Evolutionary conservation across 768 basidiomycete species (phyloP).

Genomic region (Rhizopogon sp.): DNA sequence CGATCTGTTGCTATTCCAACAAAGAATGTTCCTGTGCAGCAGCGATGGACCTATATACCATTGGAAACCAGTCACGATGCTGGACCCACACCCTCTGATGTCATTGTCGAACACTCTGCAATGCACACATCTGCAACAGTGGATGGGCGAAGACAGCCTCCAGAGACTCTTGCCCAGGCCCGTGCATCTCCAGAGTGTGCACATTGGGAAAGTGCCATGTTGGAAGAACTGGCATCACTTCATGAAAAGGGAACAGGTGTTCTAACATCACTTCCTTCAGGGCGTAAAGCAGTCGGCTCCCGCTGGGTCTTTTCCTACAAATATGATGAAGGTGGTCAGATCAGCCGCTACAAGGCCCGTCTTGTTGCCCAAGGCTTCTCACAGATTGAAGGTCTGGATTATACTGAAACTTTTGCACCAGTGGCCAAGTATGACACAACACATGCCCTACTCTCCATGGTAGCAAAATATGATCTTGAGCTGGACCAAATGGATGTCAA

Average conservation of each 20-base stretch:
- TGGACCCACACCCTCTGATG: background rate
- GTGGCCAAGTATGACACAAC: conserved; percentile 14
- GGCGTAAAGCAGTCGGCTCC: conserved; percentile 19
- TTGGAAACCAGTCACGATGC: background rate
- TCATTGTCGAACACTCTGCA: background rate
- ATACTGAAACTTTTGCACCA: conserved; percentile 19
- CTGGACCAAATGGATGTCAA: conserved; percentile 19
- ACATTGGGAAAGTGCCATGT: conserved; percentile 1
- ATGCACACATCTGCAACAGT: background rate
- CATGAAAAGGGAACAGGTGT: conserved; percentile 3
- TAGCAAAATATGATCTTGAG: conserved; percentile 12
- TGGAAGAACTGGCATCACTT: conserved; percentile 4
- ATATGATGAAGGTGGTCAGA: background rate
- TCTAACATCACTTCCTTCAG: background rate
- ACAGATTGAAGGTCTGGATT: conserved; percentile 7
- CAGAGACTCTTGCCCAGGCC: background rate
- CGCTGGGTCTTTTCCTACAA: conserved; percentile 11
- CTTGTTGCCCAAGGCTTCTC: conserved; percentile 1
- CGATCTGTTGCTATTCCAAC: background rate
- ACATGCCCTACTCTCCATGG: conserved; percentile 18
- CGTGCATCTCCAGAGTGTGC: background rate
- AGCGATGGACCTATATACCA: background rate
- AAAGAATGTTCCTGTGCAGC: background rate
- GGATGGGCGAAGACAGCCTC: background rate
- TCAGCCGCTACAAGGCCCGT: background rate